A percentile compares a stretch with the other conserved stretches of the same genome.
These are phyloP conservation scores for Phycomyces blakesleeanus DNA, from an alignment of 192 early-diverging fungal genomes.

Conservation along the genomic window DNA sequence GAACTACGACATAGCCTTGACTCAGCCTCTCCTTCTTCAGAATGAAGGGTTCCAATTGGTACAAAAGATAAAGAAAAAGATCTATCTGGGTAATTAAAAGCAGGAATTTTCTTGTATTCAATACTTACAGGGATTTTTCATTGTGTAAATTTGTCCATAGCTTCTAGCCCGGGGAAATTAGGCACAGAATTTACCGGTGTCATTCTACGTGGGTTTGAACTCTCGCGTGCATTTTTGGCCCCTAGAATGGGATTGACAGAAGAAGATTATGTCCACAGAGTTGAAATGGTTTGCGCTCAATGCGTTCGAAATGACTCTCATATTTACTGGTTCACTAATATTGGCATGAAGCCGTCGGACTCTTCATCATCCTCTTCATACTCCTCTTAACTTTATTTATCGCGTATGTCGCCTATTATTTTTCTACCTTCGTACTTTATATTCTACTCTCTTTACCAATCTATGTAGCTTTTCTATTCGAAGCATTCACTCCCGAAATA, in stretches of 20 bases:
- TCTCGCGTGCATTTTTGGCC: conserved; percentile 3
- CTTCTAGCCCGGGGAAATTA: conserved; percentile 3
- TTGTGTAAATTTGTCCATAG: not conserved
- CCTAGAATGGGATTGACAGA: conserved; percentile 9
- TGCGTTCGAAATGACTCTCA: conserved; percentile 11
- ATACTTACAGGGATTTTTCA: too few relatives aligned
- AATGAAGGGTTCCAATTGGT: conserved; percentile 8
- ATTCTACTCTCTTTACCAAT: too few relatives aligned
- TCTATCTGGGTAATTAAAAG: conserved; percentile 11
- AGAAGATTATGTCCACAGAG: conserved; percentile 13
- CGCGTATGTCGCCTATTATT: too few relatives aligned
- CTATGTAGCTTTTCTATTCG: too few relatives aligned
- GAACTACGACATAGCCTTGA: conserved; percentile 15
- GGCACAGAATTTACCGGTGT: conserved; percentile 6
- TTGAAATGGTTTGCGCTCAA: conserved; percentile 20
- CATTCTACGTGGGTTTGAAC: conserved; percentile 9
- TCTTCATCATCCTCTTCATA: too few relatives aligned
- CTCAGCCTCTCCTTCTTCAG: not conserved
- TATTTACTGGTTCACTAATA: conserved; percentile 14
- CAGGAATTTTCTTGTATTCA: not conserved
- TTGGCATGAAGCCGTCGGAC: not conserved
- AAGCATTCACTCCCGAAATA: too few relatives aligned
- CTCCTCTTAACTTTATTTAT: too few relatives aligned
- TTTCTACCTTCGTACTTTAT: too few relatives aligned
- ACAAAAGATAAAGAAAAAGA: conserved; percentile 13